These are phyloP conservation scores for Exophiala mesophila DNA, from an alignment of 2,329 filamentous ascomycete genomes.

Conservation along the genomic window DNA sequence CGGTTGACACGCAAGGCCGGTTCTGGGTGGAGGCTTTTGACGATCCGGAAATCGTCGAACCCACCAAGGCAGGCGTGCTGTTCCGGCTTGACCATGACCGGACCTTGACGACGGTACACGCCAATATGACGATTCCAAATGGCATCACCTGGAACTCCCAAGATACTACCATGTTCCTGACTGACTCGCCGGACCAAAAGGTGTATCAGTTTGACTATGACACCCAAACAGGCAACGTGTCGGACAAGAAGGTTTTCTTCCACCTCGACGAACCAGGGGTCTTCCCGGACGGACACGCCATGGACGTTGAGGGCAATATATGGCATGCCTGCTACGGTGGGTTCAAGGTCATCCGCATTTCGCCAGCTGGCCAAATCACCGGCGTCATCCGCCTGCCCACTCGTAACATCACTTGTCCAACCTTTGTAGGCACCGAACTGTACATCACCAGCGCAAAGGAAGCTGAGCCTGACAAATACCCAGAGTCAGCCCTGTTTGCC, in stretches of 20 bases:
- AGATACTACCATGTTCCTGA: constrained; percentile 72
- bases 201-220: constrained; percentile 75
- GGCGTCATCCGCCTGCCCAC: constrained; percentile 74
- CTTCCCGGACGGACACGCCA: constrained; percentile 75
- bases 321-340: constrained; percentile 87
- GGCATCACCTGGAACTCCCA: constrained; percentile 74
- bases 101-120: constrained; percentile 56
- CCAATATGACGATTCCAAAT: constrained; percentile 73
- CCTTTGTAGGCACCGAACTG: constrained; percentile 68
- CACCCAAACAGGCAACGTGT: constrained; percentile 56
- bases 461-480: constrained; percentile 57
- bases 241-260: constrained; percentile 69
- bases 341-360: constrained; percentile 68
- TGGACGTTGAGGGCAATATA: constrained; percentile 78
- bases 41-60: constrained; percentile 62
- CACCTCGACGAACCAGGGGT: constrained; percentile 57
- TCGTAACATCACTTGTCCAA: constrained; percentile 71
- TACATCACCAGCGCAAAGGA: constrained; percentile 77
- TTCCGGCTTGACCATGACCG: constrained; percentile 63
- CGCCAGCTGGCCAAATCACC: constrained; percentile 62
- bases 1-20: constrained; percentile 70
- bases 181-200: constrained; percentile 66
- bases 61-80: constrained; percentile 57
- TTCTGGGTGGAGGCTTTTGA: constrained; percentile 89
- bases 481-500: constrained; percentile 57